Evolutionary conservation across 495 filamentous ascomycete species (phyloP).

Genomic region (Tricharina praecox): DNA sequence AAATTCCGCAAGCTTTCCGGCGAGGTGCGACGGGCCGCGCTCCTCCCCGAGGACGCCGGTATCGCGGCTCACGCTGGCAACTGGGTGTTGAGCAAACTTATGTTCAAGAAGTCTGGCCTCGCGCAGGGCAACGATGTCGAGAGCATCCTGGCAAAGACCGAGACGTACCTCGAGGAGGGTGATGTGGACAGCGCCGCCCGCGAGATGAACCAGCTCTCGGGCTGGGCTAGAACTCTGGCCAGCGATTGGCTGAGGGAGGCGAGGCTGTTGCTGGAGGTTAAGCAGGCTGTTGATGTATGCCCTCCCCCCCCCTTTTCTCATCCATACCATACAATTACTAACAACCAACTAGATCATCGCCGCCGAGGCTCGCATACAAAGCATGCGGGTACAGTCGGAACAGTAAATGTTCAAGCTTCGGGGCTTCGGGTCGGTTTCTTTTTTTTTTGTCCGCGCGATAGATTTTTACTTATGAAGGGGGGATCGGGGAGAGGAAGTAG

Average conservation of each 20-base stretch:
- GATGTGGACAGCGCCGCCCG: slow-evolving; percentile 77
- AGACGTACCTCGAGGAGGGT: slow-evolving; percentile 78
- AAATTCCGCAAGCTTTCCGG: slow-evolving; percentile 85
- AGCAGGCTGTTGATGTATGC: slow-evolving; percentile 86
- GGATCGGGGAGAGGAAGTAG: neutral
- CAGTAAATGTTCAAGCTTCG: too few species aligned
- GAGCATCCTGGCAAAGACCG: slow-evolving; percentile 73
- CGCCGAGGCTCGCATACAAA: slow-evolving; percentile 41
- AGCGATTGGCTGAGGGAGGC: slow-evolving; percentile 85
- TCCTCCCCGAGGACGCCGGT: slow-evolving; percentile 82
- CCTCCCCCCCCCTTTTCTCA: too few species aligned
- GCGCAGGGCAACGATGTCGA: slow-evolving; percentile 83
- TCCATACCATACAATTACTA: too few species aligned
- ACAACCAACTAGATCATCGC: slow-evolving; percentile 19
- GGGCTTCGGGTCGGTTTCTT: too few species aligned
- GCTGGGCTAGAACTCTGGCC: slow-evolving; percentile 87
- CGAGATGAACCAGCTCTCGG: slow-evolving; percentile 81
- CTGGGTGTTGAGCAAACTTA: slow-evolving; percentile 68
- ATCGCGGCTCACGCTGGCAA: slow-evolving; percentile 85
- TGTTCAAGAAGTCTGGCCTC: slow-evolving; percentile 86
- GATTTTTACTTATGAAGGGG: neutral
- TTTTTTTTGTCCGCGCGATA: neutral
- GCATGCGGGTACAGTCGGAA: slow-evolving; percentile 37
- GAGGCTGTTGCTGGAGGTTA: slow-evolving; percentile 75
- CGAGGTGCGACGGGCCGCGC: slow-evolving; percentile 83